Conservation (phyloP, 495 filamentous ascomycete species). For the Penicilliopsis zonata region DNA sequence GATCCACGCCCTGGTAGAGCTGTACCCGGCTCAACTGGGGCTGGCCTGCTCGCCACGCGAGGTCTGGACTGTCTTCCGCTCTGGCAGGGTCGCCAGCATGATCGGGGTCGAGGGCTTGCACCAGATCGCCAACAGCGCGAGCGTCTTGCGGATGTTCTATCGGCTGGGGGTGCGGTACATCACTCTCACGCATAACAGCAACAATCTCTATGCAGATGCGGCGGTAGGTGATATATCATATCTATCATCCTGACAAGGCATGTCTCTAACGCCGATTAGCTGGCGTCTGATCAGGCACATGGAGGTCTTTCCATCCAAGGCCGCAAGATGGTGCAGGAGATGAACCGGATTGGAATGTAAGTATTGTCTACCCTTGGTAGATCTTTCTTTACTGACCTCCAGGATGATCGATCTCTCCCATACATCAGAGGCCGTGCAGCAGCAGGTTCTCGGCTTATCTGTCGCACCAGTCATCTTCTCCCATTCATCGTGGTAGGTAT, state of each 20-base stretch:
- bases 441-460: slow-evolving; percentile 38
- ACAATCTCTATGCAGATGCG: slow-evolving; percentile 80
- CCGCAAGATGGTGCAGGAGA: slow-evolving; percentile 52
- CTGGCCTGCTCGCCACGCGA: slow-evolving; percentile 38
- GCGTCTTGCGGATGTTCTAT: slow-evolving; percentile 64
- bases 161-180: slow-evolving; percentile 79
- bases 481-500: no score
- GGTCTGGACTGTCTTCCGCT: slow-evolving; percentile 48
- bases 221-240: slow-evolving; percentile 50
- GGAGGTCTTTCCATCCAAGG: slow-evolving; percentile 40
- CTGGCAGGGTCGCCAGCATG: slow-evolving; percentile 52
- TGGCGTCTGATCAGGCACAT: slow-evolving; percentile 28
- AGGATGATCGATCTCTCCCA: slow-evolving; percentile 52
- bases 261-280: no score
- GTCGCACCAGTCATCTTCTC: slow-evolving; percentile 32
- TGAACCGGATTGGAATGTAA: slow-evolving; percentile 45
- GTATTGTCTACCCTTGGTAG: no score
- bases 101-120: slow-evolving; percentile 87
- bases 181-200: slow-evolving; percentile 88
- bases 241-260: no score
- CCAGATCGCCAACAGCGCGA: slow-evolving; percentile 78
- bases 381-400: no score
- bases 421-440: slow-evolving; percentile 43
- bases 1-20: slow-evolving; percentile 51
- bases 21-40: slow-evolving; percentile 59